Base-by-base conservation (phyloP, 2,329 filamentous ascomycete species). In the Pseudogymnoascus sp. region DNA sequence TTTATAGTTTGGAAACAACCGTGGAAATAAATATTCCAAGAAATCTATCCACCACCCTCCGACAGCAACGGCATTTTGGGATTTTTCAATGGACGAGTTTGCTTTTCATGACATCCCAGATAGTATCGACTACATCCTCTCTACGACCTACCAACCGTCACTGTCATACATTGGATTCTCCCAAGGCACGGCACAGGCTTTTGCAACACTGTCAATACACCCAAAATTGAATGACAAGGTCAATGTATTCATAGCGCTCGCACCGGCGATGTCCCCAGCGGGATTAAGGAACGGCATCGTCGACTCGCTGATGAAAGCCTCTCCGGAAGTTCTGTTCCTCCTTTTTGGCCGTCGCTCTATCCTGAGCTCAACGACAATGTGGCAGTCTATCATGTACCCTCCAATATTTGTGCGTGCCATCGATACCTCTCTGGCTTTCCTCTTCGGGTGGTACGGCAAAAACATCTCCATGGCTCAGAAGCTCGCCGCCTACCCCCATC, bases 11-110 rank as follows among this genome's bases (percentile, higher is more conserved):
- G 95, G 95, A 61, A 99, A 99, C 75, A 99, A 99, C 72, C 87
- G 95, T 37, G 95, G 95, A 60, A 99, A 99, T 82, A 99, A 99
- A 74, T 99, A 99, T 77, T 96, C 92, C 53, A 99, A 97, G 76
- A 99, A 99, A 77, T 93, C 87, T 2, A 85, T 93, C 61, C 82
- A 87, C 64, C 80, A 81, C 66, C 88, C 91, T 0, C 93, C 95
- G 0, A 88, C 85, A 0, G 88, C 89, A 2, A 78, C 82, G 38
- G 81, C 85, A 13, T 99, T 99, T 75, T 99, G 95, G 95, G 88
- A 97, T 74, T 99, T 99, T 74, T 96, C 91, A 61, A 97, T 99
- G 73, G 95, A 99, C 73, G 90, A 99, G 72, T 99, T 99, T 73
- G 95, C 95, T 59, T 96, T 99, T 71, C 86, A 97, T 74, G 95